Percentiles rank a stretch among this genome's conserved stretches.
Conservation (phyloP, 2,329 filamentous ascomycete species). For the Laburnicola sp. region DNA sequence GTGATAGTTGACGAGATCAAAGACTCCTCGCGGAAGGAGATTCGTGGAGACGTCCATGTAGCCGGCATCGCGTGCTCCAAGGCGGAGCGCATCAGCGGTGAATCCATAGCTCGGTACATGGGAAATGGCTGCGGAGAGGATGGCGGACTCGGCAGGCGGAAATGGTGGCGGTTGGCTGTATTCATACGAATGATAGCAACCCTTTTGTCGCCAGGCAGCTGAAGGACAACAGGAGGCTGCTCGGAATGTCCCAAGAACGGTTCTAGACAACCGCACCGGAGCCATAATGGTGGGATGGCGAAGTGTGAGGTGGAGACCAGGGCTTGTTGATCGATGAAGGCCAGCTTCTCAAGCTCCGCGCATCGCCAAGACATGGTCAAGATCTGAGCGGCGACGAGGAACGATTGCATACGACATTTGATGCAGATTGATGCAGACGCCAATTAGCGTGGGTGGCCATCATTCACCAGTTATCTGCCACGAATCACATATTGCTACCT, state of each 20-base stretch:
- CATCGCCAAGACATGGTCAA: conserved; percentile 24
- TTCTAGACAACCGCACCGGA: conserved; percentile 28
- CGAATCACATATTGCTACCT: neutral
- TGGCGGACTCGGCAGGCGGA: conserved; percentile 68
- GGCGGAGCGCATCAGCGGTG: conserved; percentile 69
- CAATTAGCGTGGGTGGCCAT: neutral
- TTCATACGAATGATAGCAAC: conserved; percentile 43
- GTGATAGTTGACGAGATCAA: conserved; percentile 80
- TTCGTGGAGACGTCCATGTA: conserved; percentile 86
- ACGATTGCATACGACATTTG: neutral
- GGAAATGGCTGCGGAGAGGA: conserved; percentile 77
- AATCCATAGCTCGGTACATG: conserved; percentile 86
- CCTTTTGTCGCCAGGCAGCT: conserved; percentile 21
- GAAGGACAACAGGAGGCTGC: conserved; percentile 22
- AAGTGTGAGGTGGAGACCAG: conserved; percentile 13
- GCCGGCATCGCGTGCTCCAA: conserved; percentile 80
- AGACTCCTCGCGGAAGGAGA: conserved; percentile 76
- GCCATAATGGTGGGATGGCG: conserved; percentile 32
- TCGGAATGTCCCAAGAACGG: conserved; percentile 30
- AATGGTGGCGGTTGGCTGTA: conserved; percentile 60
- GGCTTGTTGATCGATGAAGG: conserved; percentile 17
- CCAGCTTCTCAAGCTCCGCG: conserved; percentile 16
- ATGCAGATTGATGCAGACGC: neutral
- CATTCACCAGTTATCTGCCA: neutral
- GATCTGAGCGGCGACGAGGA: conserved; percentile 15